A percentile compares a stretch with the other conserved stretches of the same genome.
Evolutionary conservation across 2,329 filamentous ascomycete genomes (phyloP).

Genomic region (Lachnellula suecica): DNA sequence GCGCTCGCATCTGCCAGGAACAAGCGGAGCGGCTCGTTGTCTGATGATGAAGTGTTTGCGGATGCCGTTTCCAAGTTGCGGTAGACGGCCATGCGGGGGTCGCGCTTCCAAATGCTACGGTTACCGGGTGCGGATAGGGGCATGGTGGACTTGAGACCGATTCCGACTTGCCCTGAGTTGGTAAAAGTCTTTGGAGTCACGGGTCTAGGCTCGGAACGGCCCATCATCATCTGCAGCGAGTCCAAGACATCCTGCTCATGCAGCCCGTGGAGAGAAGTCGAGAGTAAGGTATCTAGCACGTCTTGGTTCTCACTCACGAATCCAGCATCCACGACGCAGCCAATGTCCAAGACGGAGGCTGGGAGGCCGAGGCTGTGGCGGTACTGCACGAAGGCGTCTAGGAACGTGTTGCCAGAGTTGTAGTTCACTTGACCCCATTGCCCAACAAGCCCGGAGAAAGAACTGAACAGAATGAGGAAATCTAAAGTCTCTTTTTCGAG

Average conservation of each 20-base stretch:
- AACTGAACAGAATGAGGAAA: slow-evolving; percentile 40
- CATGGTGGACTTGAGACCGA: slow-evolving; percentile 1
- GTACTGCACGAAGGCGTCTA: slow-evolving; percentile 40
- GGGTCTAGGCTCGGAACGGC: neutral
- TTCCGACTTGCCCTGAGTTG: slow-evolving; percentile 2
- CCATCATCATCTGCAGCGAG: slow-evolving; percentile 4
- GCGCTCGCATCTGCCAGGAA: neutral
- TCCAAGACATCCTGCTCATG: slow-evolving; percentile 11
- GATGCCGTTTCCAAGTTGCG: slow-evolving; percentile 3
- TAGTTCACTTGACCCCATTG: slow-evolving; percentile 35
- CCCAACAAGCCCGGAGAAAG: slow-evolving; percentile 32
- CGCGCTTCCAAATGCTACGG: slow-evolving; percentile 7
- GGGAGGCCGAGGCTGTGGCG: slow-evolving; percentile 39
- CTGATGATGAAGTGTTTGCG: neutral
- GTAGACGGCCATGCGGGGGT: slow-evolving; percentile 9
- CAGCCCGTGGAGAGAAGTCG: neutral
- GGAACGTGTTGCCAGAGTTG: slow-evolving; percentile 42
- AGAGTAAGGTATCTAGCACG: neutral
- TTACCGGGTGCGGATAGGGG: slow-evolving; percentile 4
- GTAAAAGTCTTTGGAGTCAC: neutral
- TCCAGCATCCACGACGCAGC: slow-evolving; percentile 43
- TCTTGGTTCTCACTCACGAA: slow-evolving; percentile 26
- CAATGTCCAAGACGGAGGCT: slow-evolving; percentile 50
- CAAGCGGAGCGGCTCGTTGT: neutral
- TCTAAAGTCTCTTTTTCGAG: slow-evolving; percentile 29